phyloP scores from a whole-genome alignment of 148 eudicot genomes.

The Chenopodium quinoa region DNA sequence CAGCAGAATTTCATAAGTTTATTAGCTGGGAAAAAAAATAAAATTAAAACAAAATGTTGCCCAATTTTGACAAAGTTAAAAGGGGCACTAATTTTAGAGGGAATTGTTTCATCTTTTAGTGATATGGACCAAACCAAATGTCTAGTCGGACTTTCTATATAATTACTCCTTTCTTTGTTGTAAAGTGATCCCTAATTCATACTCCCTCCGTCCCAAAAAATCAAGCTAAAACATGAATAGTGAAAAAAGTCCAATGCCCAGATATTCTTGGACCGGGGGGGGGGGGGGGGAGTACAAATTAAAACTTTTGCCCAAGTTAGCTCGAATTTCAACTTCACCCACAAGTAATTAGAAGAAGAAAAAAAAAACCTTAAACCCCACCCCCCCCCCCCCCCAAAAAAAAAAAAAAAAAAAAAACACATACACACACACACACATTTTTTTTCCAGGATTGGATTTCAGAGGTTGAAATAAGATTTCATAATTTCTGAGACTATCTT shows the following conservation, averaged over 20 bases:
- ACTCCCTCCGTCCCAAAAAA: too few species aligned
- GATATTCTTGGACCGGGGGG: too few species aligned
- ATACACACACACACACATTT: not conserved
- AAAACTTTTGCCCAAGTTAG: too few species aligned
- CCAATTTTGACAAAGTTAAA: not conserved
- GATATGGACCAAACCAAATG: not conserved
- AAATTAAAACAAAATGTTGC: not conserved
- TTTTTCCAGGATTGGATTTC: not conserved
- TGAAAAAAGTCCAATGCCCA: too few species aligned
- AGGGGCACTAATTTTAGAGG: not conserved
- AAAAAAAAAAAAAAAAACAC: too few species aligned
- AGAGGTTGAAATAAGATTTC: not conserved
- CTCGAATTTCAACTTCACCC: too few species aligned
- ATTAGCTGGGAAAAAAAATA: not conserved
- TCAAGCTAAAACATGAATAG: too few species aligned
- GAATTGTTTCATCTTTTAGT: not conserved
- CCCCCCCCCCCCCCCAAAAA: too few species aligned
- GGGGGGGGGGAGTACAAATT: too few species aligned
- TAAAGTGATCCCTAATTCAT: not conserved
- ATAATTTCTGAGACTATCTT: not conserved
- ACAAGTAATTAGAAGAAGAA: too few species aligned
- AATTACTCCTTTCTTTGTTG: not conserved
- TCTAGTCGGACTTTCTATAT: not conserved
- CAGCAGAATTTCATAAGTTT: not conserved
- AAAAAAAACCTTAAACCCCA: too few species aligned